These are phyloP conservation scores for Mycena olivaceomarginata DNA, from an alignment of 768 basidiomycete species.

Conservation along the genomic window DNA sequence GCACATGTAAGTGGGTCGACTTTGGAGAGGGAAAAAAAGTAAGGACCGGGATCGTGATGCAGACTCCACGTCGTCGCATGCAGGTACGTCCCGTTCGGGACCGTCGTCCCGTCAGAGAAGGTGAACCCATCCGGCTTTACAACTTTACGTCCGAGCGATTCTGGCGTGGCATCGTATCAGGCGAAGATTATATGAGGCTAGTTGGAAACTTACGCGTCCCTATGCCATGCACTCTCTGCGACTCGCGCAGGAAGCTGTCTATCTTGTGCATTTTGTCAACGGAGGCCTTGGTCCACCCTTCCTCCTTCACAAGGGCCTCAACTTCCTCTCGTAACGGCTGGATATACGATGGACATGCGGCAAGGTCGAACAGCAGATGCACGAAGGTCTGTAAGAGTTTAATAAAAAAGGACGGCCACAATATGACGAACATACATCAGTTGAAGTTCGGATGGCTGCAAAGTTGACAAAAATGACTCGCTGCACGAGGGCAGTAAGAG, in stretches of 20 bases:
- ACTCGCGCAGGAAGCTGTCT: constrained; percentile 58
- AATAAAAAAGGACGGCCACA: not conserved
- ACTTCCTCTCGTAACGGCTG: constrained; percentile 58
- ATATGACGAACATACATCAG: constrained; percentile 38
- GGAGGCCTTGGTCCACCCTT: constrained; percentile 51
- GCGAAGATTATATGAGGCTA: too few species aligned
- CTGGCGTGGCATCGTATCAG: constrained; percentile 23
- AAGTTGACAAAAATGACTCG: constrained; percentile 57
- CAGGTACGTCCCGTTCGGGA: constrained; percentile 45
- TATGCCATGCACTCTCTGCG: constrained; percentile 50
- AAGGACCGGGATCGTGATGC: constrained; percentile 39
- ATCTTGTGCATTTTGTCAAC: constrained; percentile 56
- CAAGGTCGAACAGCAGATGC: constrained; percentile 50
- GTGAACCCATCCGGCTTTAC: constrained; percentile 46
- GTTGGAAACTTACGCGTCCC: constrained; percentile 47
- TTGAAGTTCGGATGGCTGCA: constrained; percentile 58
- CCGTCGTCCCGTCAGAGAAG: constrained; percentile 48
- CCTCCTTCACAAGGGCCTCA: constrained; percentile 50
- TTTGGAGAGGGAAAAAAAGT: not conserved
- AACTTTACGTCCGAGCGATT: constrained; percentile 43
- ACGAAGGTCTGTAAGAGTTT: constrained; percentile 47
- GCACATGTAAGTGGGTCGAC: not conserved
- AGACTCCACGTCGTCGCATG: constrained; percentile 41
- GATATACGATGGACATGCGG: constrained; percentile 48
- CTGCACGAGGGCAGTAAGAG: constrained; percentile 47